Evolutionary conservation across 2,329 filamentous ascomycete genomes (phyloP), one percentile per base, ranked within the genome.

Genomic region (Pleomassaria siparia): DNA sequence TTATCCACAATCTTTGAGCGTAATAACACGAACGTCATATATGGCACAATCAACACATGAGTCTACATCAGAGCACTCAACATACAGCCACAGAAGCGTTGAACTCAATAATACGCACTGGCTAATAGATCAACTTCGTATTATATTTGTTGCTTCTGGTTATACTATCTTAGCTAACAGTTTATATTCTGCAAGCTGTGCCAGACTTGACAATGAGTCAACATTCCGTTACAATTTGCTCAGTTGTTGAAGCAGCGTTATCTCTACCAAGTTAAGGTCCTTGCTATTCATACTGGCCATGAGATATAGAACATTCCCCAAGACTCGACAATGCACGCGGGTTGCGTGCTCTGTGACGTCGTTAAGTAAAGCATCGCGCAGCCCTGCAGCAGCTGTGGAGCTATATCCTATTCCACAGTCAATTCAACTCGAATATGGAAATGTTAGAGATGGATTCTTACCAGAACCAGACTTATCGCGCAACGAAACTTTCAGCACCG

Each of bases 401-500:
- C 75, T 80, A 55, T 84, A 84, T 11, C 81, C 80, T 74, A 30
- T 25, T 54, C 44, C 24, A 12, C 28, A 35, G 43, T 36, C 40
- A 43, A 29, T 12, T 22, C 16, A 28, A 16, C 39, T 46, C 44
- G 49, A 32, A 28, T 28, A 11, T 32, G 10, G 22, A 24, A 43
- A 12, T 13, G 21, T 29, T 25, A 26, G 12, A 24, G 11, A 10
- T 26, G n/a, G 24, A 42, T 29, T 63, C 70, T 59, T 67, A 75
- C 76, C 71, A 15, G 71, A 73, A 16, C 76, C 78, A 24, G 66
- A 62, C 2, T 70, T 62, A 58, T 83, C 80, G 32, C 72, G 71
- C 18, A 85, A 55, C 11, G 76, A 75, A 29, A 95, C 84, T 0
- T 86, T 85, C 10, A 94, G 74, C 1, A 94, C 86, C 2, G 82